Percentiles rank a stretch among this genome's conserved stretches.
Evolutionary conservation across 148 eudicot species (phyloP).

Genomic region (Camellia granthamiana): DNA sequence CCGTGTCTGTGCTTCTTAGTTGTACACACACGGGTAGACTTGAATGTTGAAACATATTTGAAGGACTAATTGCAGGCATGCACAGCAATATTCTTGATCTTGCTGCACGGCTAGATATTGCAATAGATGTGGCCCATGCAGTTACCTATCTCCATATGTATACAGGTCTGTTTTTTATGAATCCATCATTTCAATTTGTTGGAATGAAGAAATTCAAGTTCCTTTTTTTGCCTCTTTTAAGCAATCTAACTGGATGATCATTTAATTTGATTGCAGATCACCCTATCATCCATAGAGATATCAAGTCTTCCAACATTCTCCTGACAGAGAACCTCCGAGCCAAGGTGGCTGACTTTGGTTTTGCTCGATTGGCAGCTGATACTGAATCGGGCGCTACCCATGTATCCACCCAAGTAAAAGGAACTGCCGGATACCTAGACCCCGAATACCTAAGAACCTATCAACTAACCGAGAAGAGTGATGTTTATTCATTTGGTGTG

Average conservation of each 20-base stretch:
- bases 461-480: conserved; percentile 90
- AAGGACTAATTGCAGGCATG: conserved; percentile 41
- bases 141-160: conserved; percentile 90
- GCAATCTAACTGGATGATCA: not conserved
- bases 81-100: conserved; percentile 53
- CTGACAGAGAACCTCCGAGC: conserved; percentile 26
- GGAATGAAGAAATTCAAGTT: not conserved
- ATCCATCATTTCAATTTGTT: conserved; percentile 20
- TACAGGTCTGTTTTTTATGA: conserved; percentile 39
- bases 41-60: not conserved
- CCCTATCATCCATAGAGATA: conserved; percentile 91
- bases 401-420: conserved; percentile 88
- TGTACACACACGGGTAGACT: not conserved
- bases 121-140: conserved; percentile 89
- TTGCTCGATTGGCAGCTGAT: conserved; percentile 72
- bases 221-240: not conserved
- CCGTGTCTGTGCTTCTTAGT: no score
- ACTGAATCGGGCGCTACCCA: conserved; percentile 66
- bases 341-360: conserved; percentile 87
- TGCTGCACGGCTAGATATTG: conserved; percentile 69
- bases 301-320: conserved; percentile 92
- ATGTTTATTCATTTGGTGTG: conserved; percentile 94
- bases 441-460: conserved; percentile 83
- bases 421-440: conserved; percentile 95
- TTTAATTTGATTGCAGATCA: conserved; percentile 50